Conservation (phyloP, 306 rosid genomes). For the Biancaea sappan region DNA sequence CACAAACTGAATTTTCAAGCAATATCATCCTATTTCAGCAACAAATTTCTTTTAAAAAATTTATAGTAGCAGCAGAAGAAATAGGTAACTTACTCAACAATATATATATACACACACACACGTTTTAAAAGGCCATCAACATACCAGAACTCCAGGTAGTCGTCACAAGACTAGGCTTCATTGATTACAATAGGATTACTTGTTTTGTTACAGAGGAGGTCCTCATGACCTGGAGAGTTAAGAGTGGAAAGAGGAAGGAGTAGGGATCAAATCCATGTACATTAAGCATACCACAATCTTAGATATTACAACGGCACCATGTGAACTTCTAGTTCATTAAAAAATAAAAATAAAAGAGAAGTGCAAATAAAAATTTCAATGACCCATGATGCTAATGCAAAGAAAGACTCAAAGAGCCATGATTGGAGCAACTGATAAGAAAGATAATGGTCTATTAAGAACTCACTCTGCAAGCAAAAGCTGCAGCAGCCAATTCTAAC, state of each 20-base stretch:
- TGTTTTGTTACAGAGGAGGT: too few species aligned
- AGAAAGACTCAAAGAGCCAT: neutral
- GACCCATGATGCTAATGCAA: neutral
- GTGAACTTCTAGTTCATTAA: too few species aligned
- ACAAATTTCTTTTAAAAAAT: neutral
- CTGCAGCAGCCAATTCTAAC: slow-evolving; percentile 91
- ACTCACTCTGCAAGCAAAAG: slow-evolving; percentile 79
- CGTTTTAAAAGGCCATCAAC: neutral
- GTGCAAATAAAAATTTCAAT: neutral
- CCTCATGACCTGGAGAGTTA: neutral
- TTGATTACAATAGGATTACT: neutral
- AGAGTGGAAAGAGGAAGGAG: neutral
- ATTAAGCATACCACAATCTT: neutral
- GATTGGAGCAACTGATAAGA: neutral
- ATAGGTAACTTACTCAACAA: neutral
- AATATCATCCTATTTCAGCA: neutral
- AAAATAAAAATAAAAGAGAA: too few species aligned
- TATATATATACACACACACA: neutral
- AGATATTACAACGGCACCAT: neutral
- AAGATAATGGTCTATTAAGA: slow-evolving; percentile 4
- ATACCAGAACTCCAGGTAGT: neutral
- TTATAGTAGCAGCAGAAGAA: neutral
- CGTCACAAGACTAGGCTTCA: neutral
- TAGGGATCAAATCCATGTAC: neutral
- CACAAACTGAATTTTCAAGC: slow-evolving; percentile 30